These are phyloP conservation scores for Parmelia sp. DNA, from an alignment of 495 filamentous ascomycete genomes.

Conservation along the genomic window DNA sequence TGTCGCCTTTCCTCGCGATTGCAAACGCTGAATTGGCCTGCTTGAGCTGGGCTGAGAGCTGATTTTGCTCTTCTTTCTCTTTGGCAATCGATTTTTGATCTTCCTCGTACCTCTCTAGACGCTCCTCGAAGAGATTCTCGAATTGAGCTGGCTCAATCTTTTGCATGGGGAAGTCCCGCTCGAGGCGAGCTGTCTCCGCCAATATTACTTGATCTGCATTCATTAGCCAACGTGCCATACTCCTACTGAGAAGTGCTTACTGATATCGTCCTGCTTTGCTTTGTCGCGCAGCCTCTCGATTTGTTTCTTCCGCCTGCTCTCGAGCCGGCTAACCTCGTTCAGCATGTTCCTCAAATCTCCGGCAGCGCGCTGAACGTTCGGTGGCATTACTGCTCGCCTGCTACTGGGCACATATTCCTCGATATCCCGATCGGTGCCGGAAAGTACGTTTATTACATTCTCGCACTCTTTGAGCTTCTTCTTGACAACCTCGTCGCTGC, in stretches of 20 bases:
- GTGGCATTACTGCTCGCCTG: constrained; percentile 67
- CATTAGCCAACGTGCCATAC: background rate
- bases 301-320: constrained; percentile 67
- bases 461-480: constrained; percentile 73
- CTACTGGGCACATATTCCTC: constrained; percentile 87
- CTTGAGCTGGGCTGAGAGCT: constrained; percentile 57
- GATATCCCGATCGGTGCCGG: constrained; percentile 68
- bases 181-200: constrained; percentile 72
- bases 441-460: constrained; percentile 64
- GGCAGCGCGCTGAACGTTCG: constrained; percentile 71
- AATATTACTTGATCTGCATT: constrained; percentile 62
- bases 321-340: constrained; percentile 76
- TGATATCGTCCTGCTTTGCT: constrained; percentile 82
- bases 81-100: constrained; percentile 63
- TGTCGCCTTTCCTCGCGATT: constrained; percentile 62
- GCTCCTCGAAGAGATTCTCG: constrained; percentile 80
- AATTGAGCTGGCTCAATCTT: constrained; percentile 81
- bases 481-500: constrained; percentile 73
- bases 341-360: constrained; percentile 65
- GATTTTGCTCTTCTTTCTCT: constrained; percentile 72
- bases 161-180: constrained; percentile 78
- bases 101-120: constrained; percentile 69
- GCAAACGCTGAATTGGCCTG: constrained; percentile 73
- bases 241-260: constrained; percentile 32
- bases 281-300: constrained; percentile 71